Base-by-base conservation (phyloP, 2,329 filamentous ascomycete genomes). In the Thelonectria olida region DNA sequence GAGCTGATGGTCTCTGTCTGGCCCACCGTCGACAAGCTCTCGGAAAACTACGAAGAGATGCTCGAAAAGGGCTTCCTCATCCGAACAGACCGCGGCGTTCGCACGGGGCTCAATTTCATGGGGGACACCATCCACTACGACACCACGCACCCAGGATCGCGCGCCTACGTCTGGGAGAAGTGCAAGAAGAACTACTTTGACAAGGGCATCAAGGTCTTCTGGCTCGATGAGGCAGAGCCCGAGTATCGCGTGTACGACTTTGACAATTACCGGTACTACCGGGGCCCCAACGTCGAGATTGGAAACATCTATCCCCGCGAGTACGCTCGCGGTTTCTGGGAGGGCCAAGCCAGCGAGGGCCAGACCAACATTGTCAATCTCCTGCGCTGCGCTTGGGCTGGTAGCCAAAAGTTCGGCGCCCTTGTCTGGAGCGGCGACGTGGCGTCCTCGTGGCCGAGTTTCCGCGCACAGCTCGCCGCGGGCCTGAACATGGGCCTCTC, bases 1-100 rank as follows among this genome's bases (percentile, higher is more conserved):
- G 87, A 91, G 68, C 79, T 90, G 4, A 90, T 91, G 87, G 86
- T 91, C 0, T 90, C 87, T 0, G 84, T 91, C 65, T 91, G 89
- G 88, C 88, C 89, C 0, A 90, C 87, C 0, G 87, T 91, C 1
- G 87, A 90, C 55, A 81, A 79, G 12, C 70, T 73, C 2, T 87
- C 84, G 0, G 85, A 88, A 45, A 89, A 89, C 70, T 90, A 84
- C 67, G 67, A 80, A 0, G 84, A 89, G 63, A 90, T 90, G 87
- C 74, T 88, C 0, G 85, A 87, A 57, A 79, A 80, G 9, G 89
- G 89, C 0, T 80, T 84, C 6, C 80, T 91, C 3, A 87, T 90
- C 63, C 83, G 86, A 0, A 81, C 80, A 9, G 88, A 90, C 62
- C 82, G 88, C 5, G 88, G 88, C 2, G 76, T 87, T 20, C 80